Conservation (phyloP, 83 land plant species). For the Isoetes engelmannii region DNA sequence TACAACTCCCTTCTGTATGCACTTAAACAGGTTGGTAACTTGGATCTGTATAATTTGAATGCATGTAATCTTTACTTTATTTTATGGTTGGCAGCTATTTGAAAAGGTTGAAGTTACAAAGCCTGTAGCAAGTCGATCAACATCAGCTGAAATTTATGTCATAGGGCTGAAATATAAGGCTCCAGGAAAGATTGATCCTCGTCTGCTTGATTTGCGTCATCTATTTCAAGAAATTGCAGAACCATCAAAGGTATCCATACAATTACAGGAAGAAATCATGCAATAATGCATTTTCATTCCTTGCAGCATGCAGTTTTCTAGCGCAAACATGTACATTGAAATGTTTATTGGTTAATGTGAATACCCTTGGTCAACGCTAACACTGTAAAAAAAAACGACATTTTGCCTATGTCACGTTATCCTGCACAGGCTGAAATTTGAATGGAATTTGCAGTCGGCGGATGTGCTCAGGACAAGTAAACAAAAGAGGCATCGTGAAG, state of each 20-base stretch:
- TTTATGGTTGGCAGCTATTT: slow-evolving; percentile 50
- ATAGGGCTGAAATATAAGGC: slow-evolving; percentile 75
- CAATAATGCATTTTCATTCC: neutral
- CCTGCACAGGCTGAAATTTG: no score
- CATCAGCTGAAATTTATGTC: slow-evolving; percentile 87
- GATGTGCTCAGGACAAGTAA: slow-evolving; percentile 78
- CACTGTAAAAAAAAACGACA: no score
- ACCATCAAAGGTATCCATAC: slow-evolving; percentile 51
- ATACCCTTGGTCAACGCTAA: neutral
- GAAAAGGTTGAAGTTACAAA: slow-evolving; percentile 94
- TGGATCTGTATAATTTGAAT: neutral
- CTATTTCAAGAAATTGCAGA: slow-evolving; percentile 61
- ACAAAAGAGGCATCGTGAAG: slow-evolving; percentile 91
- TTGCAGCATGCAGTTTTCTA: neutral
- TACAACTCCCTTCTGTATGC: slow-evolving; percentile 77
- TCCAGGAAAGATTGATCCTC: slow-evolving; percentile 96
- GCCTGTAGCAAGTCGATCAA: slow-evolving; percentile 79
- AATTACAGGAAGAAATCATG: neutral
- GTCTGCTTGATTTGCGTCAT: slow-evolving; percentile 79
- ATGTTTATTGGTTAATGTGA: slow-evolving; percentile 4
- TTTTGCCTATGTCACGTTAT: no score
- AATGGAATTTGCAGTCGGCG: slow-evolving; percentile 39
- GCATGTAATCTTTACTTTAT: slow-evolving; percentile 1
- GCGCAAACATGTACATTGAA: neutral
- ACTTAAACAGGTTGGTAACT: slow-evolving; percentile 63